Conservation (phyloP, 371 early-diverging fungal genomes). For the Syncephalastrum racemosum region DNA sequence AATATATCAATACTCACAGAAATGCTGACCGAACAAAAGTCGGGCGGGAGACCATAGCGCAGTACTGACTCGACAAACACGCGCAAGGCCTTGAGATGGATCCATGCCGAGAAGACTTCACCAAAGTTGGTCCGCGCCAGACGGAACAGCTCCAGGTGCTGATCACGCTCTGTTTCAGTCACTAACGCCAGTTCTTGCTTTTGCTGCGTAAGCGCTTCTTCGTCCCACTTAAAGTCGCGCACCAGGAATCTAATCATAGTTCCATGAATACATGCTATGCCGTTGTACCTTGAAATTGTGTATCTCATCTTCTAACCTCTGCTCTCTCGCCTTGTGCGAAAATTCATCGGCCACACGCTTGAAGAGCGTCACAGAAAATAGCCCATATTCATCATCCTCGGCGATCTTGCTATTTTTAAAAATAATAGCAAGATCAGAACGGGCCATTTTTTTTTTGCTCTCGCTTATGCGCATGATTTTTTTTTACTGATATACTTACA, state of each 20-base stretch:
- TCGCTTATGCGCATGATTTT: not conserved
- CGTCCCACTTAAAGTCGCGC: constrained; percentile 92
- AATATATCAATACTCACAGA: constrained; percentile 40
- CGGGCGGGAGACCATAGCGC: constrained; percentile 95
- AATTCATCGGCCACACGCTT: constrained; percentile 88
- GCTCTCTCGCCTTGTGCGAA: constrained; percentile 82
- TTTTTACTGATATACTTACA: constrained; percentile 49
- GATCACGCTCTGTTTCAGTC: constrained; percentile 77
- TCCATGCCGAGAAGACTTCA: constrained; percentile 88
- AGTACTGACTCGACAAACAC: constrained; percentile 96
- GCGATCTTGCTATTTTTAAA: constrained; percentile 82
- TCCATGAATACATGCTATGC: not conserved
- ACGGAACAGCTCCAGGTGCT: constrained; percentile 69
- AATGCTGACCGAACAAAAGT: constrained; percentile 85
- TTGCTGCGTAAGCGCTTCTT: constrained; percentile 72
- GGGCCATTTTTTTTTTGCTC: not conserved
- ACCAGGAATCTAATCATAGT: constrained; percentile 75
- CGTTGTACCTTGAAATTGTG: not conserved
- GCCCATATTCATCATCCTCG: constrained; percentile 91
- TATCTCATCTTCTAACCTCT: constrained; percentile 52
- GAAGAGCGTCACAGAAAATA: constrained; percentile 92
- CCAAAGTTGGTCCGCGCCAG: constrained; percentile 92
- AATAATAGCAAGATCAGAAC: too few relatives aligned
- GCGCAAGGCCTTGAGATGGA: constrained; percentile 91
- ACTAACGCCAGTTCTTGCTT: constrained; percentile 74